Percentiles rank a stretch among this genome's conserved stretches.
These are phyloP conservation scores for Zoysia matrella DNA, from an alignment of 202 grass and related monocot genomes.

Conservation along the genomic window DNA sequence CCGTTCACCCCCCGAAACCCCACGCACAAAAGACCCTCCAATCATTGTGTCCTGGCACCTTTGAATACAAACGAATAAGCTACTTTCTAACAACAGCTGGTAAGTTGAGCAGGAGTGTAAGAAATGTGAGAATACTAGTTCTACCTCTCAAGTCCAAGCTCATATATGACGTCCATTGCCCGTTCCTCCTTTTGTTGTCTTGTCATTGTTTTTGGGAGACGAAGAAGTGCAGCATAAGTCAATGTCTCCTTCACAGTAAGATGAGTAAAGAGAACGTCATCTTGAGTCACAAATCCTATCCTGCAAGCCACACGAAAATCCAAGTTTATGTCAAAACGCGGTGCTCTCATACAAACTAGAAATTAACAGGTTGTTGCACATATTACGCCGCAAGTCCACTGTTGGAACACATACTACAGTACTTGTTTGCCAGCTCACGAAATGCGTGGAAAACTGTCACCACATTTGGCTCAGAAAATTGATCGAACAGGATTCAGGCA, in stretches of 20 bases:
- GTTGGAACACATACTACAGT: background rate
- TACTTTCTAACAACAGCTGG: background rate
- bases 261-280: conserved; percentile 98
- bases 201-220: conserved; percentile 85
- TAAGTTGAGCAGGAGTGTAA: background rate
- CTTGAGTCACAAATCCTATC: conserved; percentile 99
- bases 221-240: conserved; percentile 89
- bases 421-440: background rate
- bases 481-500: conserved; percentile 30
- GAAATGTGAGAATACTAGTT: background rate
- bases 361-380: background rate
- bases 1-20: conserved; percentile 93
- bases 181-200: conserved; percentile 80
- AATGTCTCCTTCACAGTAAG: conserved; percentile 97
- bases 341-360: background rate
- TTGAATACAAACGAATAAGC: conserved; percentile 25
- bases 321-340: background rate
- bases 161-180: conserved; percentile 87
- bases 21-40: conserved; percentile 92
- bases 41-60: conserved; percentile 99
- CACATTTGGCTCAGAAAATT: background rate
- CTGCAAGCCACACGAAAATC: conserved; percentile 46
- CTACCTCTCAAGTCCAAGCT: conserved; percentile 94
- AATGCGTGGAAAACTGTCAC: background rate
- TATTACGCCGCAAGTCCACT: background rate